Percentiles rank a stretch among this genome's conserved stretches.
Evolutionary conservation across 192 early-diverging fungal genomes (phyloP).

Genomic region (Gryganskiella cystojenkinii): DNA sequence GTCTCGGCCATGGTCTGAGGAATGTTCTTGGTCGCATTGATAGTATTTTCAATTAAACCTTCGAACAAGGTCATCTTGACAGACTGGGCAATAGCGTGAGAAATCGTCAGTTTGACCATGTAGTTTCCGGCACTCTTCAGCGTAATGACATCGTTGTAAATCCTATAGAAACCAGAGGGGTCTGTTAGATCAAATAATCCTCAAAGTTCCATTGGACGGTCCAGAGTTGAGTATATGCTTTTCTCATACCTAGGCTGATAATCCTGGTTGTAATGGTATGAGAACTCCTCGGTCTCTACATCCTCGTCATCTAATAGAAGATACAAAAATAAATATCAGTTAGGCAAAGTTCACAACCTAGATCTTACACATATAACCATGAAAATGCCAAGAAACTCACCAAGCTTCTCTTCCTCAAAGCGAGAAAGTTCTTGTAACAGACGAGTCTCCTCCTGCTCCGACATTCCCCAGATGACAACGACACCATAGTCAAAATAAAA

Average conservation of each 20-base stretch:
- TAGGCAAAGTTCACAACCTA: background rate
- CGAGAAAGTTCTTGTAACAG: slow-evolving; percentile 76
- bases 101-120: slow-evolving; percentile 94
- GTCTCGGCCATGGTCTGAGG: slow-evolving; percentile 94
- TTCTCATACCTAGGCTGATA: slow-evolving; percentile 65
- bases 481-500: slow-evolving; percentile 96
- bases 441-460: slow-evolving; percentile 80
- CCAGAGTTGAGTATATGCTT: no score
- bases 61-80: slow-evolving; percentile 96
- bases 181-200: no score
- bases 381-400: slow-evolving; percentile 17
- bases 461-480: slow-evolving; percentile 96
- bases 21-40: slow-evolving; percentile 87
- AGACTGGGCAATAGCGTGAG: slow-evolving; percentile 95
- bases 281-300: slow-evolving; percentile 85
- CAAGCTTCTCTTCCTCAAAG: slow-evolving; percentile 81
- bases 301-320: slow-evolving; percentile 69
- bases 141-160: slow-evolving; percentile 92
- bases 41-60: slow-evolving; percentile 91
- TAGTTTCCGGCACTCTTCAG: slow-evolving; percentile 81
- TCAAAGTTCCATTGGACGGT: background rate
- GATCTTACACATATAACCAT: background rate
- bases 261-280: slow-evolving; percentile 78
- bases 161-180: slow-evolving; percentile 61
- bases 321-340: slow-evolving; percentile 23